Conservation (phyloP, 2,329 filamentous ascomycete species). For the Aspergillus proliferans region DNA sequence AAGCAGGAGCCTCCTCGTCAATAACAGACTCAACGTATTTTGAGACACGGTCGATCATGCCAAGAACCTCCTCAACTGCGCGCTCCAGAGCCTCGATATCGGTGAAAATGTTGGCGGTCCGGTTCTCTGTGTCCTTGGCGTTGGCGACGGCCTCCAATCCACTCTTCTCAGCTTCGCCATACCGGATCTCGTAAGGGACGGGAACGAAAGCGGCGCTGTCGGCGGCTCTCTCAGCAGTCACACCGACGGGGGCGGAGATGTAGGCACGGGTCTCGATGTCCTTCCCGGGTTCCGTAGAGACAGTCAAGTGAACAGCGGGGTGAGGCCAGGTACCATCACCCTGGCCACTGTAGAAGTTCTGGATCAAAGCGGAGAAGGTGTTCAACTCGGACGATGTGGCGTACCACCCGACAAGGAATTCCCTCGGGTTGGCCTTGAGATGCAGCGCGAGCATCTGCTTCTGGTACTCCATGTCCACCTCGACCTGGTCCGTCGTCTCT, state of each 20-base stretch:
- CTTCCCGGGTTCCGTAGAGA: slow-evolving; percentile 80
- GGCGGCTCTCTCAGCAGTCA: slow-evolving; percentile 87
- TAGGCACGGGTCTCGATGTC: slow-evolving; percentile 89
- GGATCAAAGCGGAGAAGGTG: slow-evolving; percentile 95
- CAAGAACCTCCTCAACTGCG: slow-evolving; percentile 78
- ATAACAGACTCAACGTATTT: slow-evolving; percentile 90
- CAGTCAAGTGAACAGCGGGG: slow-evolving; percentile 94
- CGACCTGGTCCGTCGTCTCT: slow-evolving; percentile 96
- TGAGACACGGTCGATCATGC: slow-evolving; percentile 82
- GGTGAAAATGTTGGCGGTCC: slow-evolving; percentile 66
- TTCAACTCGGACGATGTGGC: slow-evolving; percentile 95
- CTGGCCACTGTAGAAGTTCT: slow-evolving; percentile 98
- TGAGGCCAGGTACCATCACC: slow-evolving; percentile 96
- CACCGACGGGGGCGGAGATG: slow-evolving; percentile 90
- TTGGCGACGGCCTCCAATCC: slow-evolving; percentile 77
- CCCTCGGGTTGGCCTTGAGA: slow-evolving; percentile 87
- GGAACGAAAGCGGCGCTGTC: slow-evolving; percentile 97
- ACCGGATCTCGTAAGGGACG: slow-evolving; percentile 89
- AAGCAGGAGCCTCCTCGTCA: slow-evolving; percentile 79
- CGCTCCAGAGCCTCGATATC: slow-evolving; percentile 86
- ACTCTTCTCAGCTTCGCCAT: slow-evolving; percentile 70
- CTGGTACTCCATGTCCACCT: slow-evolving; percentile 99
- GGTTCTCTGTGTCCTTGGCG: slow-evolving; percentile 71
- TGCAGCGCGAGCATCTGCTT: slow-evolving; percentile 98
- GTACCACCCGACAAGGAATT: slow-evolving; percentile 96